phyloP scores from a whole-genome alignment of 176 grass and related monocot species.

The Calamus simplicifolius region DNA sequence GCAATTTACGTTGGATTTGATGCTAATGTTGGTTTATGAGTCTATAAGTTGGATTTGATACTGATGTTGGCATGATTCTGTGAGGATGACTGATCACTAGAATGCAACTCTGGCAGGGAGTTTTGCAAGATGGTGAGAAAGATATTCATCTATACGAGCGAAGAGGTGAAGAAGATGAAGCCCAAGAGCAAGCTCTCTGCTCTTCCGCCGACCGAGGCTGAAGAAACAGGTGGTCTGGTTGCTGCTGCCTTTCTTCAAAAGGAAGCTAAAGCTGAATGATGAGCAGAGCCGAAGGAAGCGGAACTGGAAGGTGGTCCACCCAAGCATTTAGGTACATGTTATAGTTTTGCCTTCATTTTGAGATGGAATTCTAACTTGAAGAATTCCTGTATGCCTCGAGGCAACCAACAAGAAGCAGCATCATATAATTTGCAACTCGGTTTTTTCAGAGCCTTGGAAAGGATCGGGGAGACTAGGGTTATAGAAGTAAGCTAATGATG shows the following conservation, averaged over 20 bases:
- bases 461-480: too few species aligned
- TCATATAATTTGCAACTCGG: too few species aligned
- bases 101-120: conserved; percentile 23
- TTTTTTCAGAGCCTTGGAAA: too few species aligned
- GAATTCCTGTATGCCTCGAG: too few species aligned
- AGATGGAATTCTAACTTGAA: conserved; percentile 5
- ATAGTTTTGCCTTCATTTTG: conserved; percentile 1
- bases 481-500: too few species aligned
- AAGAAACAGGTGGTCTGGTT: not conserved
- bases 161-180: conserved; percentile 29
- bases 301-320: conserved; percentile 23
- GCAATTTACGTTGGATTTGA: too few species aligned
- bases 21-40: too few species aligned
- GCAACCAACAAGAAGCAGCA: too few species aligned
- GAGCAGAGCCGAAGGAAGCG: conserved; percentile 13
- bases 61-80: too few species aligned
- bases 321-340: conserved; percentile 23
- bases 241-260: conserved; percentile 7
- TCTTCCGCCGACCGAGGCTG: not conserved
- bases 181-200: conserved; percentile 4
- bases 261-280: conserved; percentile 15
- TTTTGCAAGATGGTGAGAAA: conserved; percentile 52
- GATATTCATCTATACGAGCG: conserved; percentile 44
- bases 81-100: too few species aligned
- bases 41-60: too few species aligned